Conservation (phyloP, 192 early-diverging fungal species). For the Podochytrium sp. region DNA sequence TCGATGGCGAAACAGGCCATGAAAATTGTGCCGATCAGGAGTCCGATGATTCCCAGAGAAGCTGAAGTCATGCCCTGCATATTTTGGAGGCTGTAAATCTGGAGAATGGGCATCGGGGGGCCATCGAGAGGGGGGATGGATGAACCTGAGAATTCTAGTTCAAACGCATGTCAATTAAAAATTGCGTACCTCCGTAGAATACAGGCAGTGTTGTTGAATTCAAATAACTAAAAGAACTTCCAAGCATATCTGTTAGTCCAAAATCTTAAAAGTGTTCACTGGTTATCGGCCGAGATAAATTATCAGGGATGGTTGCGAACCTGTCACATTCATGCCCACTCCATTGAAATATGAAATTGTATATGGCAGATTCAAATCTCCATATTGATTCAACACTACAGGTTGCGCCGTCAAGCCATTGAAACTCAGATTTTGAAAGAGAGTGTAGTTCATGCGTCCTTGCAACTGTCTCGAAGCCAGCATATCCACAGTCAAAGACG, state of each 20-base stretch:
- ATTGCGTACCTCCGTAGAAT: slow-evolving; percentile 17
- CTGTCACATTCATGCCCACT: not conserved
- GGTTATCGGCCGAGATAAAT: not conserved
- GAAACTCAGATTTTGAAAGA: slow-evolving; percentile 10
- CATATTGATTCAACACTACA: slow-evolving; percentile 9
- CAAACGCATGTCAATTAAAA: not conserved
- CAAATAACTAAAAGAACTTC: slow-evolving; percentile 8
- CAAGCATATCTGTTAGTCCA: slow-evolving; percentile 9
- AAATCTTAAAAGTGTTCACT: not conserved
- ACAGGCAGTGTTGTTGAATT: not conserved
- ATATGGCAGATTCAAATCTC: slow-evolving; percentile 15
- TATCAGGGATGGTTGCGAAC: not conserved
- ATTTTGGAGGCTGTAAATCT: no score
- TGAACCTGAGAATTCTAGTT: not conserved
- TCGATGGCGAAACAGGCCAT: no score
- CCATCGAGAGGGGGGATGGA: not conserved
- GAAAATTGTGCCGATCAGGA: no score
- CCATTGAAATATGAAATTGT: slow-evolving; percentile 9
- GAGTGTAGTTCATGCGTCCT: slow-evolving; percentile 9
- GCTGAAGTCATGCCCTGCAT: no score
- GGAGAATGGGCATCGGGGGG: no score
- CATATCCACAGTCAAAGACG: not conserved
- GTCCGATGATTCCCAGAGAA: no score
- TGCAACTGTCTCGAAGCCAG: slow-evolving; percentile 5
- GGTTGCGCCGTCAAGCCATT: not conserved